A percentile compares a stretch with the other conserved stretches of the same genome.
These are phyloP conservation scores for Nannizzia gypsea DNA, from an alignment of 2,329 filamentous ascomycete genomes.

Conservation along the genomic window DNA sequence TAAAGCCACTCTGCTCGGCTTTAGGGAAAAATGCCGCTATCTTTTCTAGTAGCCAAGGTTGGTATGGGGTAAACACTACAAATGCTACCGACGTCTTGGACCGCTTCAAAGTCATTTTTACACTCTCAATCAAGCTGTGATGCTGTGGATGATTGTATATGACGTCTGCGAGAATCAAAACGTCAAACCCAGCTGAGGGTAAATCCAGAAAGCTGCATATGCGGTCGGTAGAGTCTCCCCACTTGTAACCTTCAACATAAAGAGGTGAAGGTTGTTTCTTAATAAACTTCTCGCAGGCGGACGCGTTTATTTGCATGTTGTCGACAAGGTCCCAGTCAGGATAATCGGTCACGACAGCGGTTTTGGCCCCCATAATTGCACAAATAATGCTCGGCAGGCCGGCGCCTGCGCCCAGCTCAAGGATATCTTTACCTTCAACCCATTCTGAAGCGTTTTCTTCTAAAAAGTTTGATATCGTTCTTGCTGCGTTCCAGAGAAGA, in stretches of 20 bases:
- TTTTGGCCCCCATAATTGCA: conserved; percentile 57
- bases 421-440: conserved; percentile 56
- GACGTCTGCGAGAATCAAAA: conserved; percentile 76
- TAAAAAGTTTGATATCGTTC: conserved; percentile 65
- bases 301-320: conserved; percentile 67
- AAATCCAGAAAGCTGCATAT: conserved; percentile 49
- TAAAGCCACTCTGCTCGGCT: conserved; percentile 57
- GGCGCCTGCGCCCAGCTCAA: conserved; percentile 82
- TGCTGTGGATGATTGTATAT: conserved; percentile 89
- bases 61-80: conserved; percentile 89
- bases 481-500: conserved; percentile 80
- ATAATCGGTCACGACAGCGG: conserved; percentile 72
- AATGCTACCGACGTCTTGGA: conserved; percentile 51
- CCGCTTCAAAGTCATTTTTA: conserved; percentile 54
- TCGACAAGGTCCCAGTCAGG: conserved; percentile 72
- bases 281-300: conserved; percentile 39
- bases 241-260: conserved; percentile 63
- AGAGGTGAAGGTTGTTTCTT: conserved; percentile 34
- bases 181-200: conserved; percentile 49
- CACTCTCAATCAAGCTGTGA: conserved; percentile 58
- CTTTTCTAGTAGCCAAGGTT: conserved; percentile 77
- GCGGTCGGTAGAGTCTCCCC: conserved; percentile 55
- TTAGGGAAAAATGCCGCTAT: conserved; percentile 80
- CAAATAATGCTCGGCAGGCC: conserved; percentile 73
- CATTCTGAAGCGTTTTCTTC: conserved; percentile 52